Evolutionary conservation across 2,329 filamentous ascomycete genomes (phyloP).

Genomic region (Cercospora sp.): DNA sequence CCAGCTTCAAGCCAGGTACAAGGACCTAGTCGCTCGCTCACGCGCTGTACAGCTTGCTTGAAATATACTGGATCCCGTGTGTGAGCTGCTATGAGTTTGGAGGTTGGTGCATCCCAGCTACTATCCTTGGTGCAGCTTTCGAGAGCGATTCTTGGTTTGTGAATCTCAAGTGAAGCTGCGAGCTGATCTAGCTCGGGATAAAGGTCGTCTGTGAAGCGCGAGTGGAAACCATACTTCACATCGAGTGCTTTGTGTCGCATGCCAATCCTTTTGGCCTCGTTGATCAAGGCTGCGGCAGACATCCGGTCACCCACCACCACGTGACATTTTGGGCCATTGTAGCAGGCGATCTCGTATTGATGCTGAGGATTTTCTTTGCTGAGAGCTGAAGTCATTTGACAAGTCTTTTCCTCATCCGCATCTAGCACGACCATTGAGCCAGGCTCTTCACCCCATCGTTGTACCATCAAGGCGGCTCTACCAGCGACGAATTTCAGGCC

Average conservation of each 20-base stretch:
- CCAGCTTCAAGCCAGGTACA: slow-evolving; percentile 22
- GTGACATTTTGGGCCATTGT: slow-evolving; percentile 19
- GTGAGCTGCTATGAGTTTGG: slow-evolving; percentile 10
- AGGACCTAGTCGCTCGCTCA: slow-evolving; percentile 1
- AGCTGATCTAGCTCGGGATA: slow-evolving; percentile 4
- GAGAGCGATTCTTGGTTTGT: slow-evolving; percentile 5
- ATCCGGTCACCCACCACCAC: slow-evolving; percentile 10
- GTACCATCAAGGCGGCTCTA: slow-evolving; percentile 15
- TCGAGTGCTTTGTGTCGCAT: slow-evolving; percentile 17
- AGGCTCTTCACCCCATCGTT: slow-evolving; percentile 14
- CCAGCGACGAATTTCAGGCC: slow-evolving; percentile 14
- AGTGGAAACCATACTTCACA: slow-evolving; percentile 24
- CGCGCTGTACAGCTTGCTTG: slow-evolving; percentile 10
- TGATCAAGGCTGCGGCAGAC: not conserved
- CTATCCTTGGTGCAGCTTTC: slow-evolving; percentile 5
- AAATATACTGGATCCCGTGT: slow-evolving; percentile 20
- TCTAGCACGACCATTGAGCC: slow-evolving; percentile 23
- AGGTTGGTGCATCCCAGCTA: not conserved
- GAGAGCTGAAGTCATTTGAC: not conserved
- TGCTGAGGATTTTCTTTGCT: not conserved
- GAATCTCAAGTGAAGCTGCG: slow-evolving; percentile 9
- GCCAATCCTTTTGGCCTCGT: not conserved
- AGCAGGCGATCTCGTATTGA: slow-evolving; percentile 21
- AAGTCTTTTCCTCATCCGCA: slow-evolving; percentile 1
- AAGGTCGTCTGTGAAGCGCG: slow-evolving; percentile 17